Base-by-base conservation (phyloP, 495 filamentous ascomycete genomes). In the Lindgomyces ingoldianus region DNA sequence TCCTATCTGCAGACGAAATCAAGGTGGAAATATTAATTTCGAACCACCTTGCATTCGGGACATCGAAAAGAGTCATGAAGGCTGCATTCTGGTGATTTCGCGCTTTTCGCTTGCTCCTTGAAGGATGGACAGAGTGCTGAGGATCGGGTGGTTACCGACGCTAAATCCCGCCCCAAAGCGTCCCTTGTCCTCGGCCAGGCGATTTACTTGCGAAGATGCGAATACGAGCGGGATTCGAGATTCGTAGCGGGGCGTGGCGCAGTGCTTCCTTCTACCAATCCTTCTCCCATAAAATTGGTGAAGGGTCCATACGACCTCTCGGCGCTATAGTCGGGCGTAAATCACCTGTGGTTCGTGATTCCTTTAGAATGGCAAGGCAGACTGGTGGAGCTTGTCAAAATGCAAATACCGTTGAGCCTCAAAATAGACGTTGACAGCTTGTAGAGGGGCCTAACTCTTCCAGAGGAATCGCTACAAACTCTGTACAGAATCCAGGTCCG, bases 61-160 rank as follows among this genome's bases (percentile, higher is more conserved):
- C n/a, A n/a, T n/a, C n/a, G n/a, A n/a, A n/a, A n/a, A n/a, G n/a
- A n/a, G n/a, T n/a, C n/a, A n/a, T n/a, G n/a, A n/a, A n/a, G 6
- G 33, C 33, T 39, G 33, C 33, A 6, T 39, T 39, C n/a, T 39
- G 33, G 33, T 39, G 33, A 39, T 39, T 14, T 39, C 33, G 33
- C 33, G 6, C 6, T 39, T 39, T 6, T 6, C 33, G 6, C 33
- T 39, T n/a, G 21, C 8, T 8, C 8, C 49, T 3, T 8, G n/a
- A 57, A 57, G 36, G 53, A 57, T 45, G 18, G 29, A 47, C 56
- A 47, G 45, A 59, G 56, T 59, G 56, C 56, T 59, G 22, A 59
- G 56, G 44, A 26, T 59, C 56, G 56, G 56, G 18, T 46, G 19
- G 56, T 59, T 59, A 59, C 56, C 56, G 41, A 27, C 41, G 41